Conservation (phyloP, 129 eudicot genomes). For the Mikania micrantha region DNA sequence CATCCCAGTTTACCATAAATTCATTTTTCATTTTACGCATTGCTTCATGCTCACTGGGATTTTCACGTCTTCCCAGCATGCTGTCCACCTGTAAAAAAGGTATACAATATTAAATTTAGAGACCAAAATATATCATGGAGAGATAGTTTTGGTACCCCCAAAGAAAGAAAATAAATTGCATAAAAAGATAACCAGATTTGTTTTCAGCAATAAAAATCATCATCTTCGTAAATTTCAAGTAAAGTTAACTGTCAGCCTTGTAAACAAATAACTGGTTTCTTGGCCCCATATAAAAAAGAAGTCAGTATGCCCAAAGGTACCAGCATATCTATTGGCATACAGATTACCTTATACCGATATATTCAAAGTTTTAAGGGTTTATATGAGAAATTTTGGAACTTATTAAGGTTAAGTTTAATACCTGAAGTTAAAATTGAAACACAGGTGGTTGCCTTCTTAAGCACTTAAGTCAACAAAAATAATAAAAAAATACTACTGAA, state of each 20-base stretch:
- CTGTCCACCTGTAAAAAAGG: constrained; percentile 64
- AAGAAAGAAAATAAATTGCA: background rate
- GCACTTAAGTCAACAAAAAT: background rate
- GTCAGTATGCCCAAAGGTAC: background rate
- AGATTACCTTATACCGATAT: background rate
- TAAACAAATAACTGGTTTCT: background rate
- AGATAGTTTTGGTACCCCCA: background rate
- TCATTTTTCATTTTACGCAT: constrained; percentile 95
- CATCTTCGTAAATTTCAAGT: background rate
- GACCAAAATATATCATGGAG: background rate
- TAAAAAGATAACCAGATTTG: background rate
- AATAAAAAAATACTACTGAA: background rate
- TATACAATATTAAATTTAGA: background rate
- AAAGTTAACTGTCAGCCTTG: background rate
- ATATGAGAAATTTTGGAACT: background rate
- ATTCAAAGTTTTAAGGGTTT: background rate
- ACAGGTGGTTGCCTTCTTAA: background rate
- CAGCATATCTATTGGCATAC: background rate
- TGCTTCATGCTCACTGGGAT: constrained; percentile 93
- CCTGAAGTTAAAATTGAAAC: background rate
- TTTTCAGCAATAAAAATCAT: background rate
- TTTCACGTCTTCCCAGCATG: constrained; percentile 93
- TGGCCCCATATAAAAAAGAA: background rate
- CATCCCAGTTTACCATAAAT: constrained; percentile 94
- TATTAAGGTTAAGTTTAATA: background rate